A percentile compares a stretch with the other conserved stretches of the same genome.
Conservation (phyloP, 169 alveolate genomes). For the Cryptosporidium felis region DNA sequence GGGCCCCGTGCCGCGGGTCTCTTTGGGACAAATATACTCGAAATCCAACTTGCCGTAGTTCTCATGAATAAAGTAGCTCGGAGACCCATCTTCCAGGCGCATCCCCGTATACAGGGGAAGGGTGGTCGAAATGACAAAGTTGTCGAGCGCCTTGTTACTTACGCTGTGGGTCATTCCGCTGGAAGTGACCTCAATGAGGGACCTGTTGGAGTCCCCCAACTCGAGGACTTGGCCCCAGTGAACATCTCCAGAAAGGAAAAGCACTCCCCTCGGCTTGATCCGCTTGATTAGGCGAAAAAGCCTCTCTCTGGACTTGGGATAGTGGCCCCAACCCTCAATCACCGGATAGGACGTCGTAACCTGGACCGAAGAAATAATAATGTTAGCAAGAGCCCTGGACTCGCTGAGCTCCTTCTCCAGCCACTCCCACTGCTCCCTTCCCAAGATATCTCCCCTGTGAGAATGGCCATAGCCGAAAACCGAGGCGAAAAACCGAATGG, state of each 20-base stretch:
- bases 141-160: constrained; percentile 12
- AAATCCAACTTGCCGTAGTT: constrained; percentile 74
- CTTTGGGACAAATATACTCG: constrained; percentile 32
- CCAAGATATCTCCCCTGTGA: constrained; percentile 85
- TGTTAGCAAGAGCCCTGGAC: constrained; percentile 84
- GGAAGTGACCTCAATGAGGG: constrained; percentile 70
- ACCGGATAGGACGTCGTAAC: constrained; percentile 76
- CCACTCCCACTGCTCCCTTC: constrained; percentile 91
- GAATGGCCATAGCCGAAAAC: constrained; percentile 53
- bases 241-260: constrained; percentile 86
- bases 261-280: constrained; percentile 81
- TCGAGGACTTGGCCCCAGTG: constrained; percentile 79
- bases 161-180: constrained; percentile 77
- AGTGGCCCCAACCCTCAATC: constrained; percentile 84
- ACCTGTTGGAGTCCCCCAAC: background rate
- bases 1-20: no score
- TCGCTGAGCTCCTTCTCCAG: constrained; percentile 84
- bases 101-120: constrained; percentile 42
- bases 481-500: constrained; percentile 29
- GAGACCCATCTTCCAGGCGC: constrained; percentile 15
- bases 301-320: constrained; percentile 80
- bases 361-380: constrained; percentile 88
- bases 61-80: constrained; percentile 21
- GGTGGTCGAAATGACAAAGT: constrained; percentile 3
- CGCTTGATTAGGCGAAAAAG: constrained; percentile 74